A percentile compares a stretch with the other conserved stretches of the same genome.
phyloP scores from a whole-genome alignment of 495 filamentous ascomycete species.

The Aspergillus haitiensis region DNA sequence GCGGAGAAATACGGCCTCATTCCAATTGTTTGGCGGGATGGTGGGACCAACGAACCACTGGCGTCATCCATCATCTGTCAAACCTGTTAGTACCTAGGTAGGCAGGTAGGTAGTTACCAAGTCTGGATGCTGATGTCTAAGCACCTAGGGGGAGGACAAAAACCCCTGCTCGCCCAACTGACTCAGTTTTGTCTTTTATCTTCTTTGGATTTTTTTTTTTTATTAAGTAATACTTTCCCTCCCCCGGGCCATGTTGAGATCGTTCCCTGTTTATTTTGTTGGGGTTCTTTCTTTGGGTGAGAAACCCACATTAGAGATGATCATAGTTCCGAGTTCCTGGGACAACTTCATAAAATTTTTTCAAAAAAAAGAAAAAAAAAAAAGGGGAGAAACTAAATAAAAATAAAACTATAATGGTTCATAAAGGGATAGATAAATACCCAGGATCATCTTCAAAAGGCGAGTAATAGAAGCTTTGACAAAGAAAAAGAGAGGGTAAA shows the following conservation, averaged over 20 bases:
- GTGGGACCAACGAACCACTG: neutral
- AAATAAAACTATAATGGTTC: too few species aligned
- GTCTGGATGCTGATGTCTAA: neutral
- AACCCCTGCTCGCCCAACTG: neutral
- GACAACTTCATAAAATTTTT: constrained; percentile 1
- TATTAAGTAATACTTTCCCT: too few species aligned
- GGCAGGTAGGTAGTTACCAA: neutral
- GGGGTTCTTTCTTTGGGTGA: neutral
- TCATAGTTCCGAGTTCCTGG: constrained; percentile 9
- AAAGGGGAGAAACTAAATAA: too few species aligned
- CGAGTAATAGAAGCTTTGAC: too few species aligned
- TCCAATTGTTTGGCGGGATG: constrained; percentile 22
- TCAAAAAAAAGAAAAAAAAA: too few species aligned
- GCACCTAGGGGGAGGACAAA: neutral
- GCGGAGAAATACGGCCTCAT: constrained; percentile 29
- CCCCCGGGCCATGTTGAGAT: too few species aligned
- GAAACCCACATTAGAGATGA: neutral
- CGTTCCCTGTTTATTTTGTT: too few species aligned
- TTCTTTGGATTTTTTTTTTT: too few species aligned
- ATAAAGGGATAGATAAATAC: neutral
- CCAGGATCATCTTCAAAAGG: too few species aligned
- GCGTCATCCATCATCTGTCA: constrained; percentile 25
- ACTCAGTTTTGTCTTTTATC: neutral
- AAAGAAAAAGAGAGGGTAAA: neutral
- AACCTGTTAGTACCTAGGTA: neutral